Conservation (phyloP, 805 yeast species). For the Kluyveromyces starmeri region DNA sequence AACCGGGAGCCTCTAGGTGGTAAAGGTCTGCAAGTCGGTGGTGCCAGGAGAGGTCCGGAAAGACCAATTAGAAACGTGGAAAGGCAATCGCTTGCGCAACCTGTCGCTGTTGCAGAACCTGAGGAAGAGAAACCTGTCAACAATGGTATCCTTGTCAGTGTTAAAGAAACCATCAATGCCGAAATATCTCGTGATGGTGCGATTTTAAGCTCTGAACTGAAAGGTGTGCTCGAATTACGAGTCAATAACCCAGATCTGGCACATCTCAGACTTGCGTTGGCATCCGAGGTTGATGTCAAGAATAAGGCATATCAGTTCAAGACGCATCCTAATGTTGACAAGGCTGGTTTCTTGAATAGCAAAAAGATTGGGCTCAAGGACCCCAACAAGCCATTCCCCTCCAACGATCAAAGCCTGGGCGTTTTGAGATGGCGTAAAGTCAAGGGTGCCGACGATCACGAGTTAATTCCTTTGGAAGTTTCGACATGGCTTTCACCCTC, state of each 20-base stretch:
- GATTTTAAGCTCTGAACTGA: constrained; percentile 59
- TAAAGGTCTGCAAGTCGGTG: constrained; percentile 25
- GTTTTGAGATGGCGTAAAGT: constrained; percentile 87
- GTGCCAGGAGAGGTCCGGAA: constrained; percentile 8
- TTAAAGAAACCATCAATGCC: constrained; percentile 72
- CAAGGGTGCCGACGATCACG: constrained; percentile 50
- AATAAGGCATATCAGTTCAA: constrained; percentile 56
- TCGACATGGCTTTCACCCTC: constrained; percentile 76
- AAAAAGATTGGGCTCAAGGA: constrained; percentile 69
- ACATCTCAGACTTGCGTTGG: constrained; percentile 52
- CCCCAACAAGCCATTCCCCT: constrained; percentile 72
- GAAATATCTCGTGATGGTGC: constrained; percentile 80
- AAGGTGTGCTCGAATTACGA: constrained; percentile 86
- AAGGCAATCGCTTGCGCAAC: constrained; percentile 12
- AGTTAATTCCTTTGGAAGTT: constrained; percentile 55
- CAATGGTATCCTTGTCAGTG: constrained; percentile 70
- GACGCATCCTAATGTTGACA: constrained; percentile 95
- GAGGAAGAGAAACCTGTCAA: constrained; percentile 33
- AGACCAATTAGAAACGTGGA: constrained; percentile 4
- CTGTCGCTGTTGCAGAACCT: constrained; percentile 10
- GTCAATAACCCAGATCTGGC: constrained; percentile 70
- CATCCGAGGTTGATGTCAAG: constrained; percentile 38
- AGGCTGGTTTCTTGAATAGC: constrained; percentile 48
- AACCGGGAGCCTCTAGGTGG: constrained; percentile 13
- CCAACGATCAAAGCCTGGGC: constrained; percentile 83